Evolutionary conservation across 306 rosid genomes (phyloP).

Genomic region (Rubus idaeus): DNA sequence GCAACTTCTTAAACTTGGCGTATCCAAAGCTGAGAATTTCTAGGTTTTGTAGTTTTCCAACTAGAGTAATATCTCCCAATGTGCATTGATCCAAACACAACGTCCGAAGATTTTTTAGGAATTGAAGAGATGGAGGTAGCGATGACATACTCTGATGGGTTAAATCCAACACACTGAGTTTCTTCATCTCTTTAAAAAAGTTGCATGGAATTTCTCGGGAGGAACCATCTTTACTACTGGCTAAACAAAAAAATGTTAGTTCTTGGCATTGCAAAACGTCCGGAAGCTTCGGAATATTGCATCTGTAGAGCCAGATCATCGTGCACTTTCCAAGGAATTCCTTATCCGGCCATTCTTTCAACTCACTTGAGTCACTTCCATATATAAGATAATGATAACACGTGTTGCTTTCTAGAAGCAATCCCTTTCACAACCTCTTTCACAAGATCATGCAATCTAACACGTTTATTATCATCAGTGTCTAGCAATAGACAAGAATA

Average conservation of each 20-base stretch:
- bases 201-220: slow-evolving; percentile 18
- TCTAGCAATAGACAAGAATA: background rate
- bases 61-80: slow-evolving; percentile 19
- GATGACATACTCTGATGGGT: background rate
- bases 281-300: slow-evolving; percentile 2
- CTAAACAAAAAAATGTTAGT: background rate
- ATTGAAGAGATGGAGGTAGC: slow-evolving; percentile 20
- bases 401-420: background rate
- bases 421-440: background rate
- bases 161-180: slow-evolving; percentile 27
- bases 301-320: background rate
- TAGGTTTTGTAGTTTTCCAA: slow-evolving; percentile 37
- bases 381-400: background rate
- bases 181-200: slow-evolving; percentile 14
- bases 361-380: background rate
- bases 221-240: background rate
- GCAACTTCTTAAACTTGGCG: slow-evolving; percentile 32
- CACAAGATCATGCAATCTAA: background rate
- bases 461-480: background rate
- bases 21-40: slow-evolving; percentile 39
- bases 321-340: slow-evolving; percentile 14
- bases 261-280: slow-evolving; percentile 2
- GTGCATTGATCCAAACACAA: slow-evolving; percentile 33
- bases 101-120: slow-evolving; percentile 19
- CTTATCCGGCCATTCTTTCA: slow-evolving; percentile 1